Base-by-base conservation (phyloP, 495 filamentous ascomycete genomes). In the Haplographium delicatum region DNA sequence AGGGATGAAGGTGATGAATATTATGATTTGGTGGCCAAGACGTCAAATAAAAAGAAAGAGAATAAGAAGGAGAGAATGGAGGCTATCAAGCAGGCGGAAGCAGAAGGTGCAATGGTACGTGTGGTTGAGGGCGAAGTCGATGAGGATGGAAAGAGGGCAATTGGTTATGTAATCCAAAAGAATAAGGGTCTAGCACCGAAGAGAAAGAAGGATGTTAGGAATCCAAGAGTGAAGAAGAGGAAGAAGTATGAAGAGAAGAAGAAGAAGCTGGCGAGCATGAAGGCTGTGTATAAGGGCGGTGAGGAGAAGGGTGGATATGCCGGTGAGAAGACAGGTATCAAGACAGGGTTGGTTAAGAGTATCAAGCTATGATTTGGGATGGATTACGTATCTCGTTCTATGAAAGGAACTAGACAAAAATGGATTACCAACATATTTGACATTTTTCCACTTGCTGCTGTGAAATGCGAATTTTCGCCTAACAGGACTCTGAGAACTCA, bases 171-270 rank as follows among this genome's bases (percentile, higher is more conserved):
- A 64, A 97, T 98, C 63, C 75, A 89, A 75, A 95, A 96, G 80
- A 98, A 98, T 68, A 96, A 95, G 75, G 93, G 94, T 26, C 72
- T 98, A 56, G 81, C 87, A 56, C 86, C 91, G 43, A 80, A 86
- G 62, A 76, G 93, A 44, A 94, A 82, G 78, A 96, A 97, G 79
- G 88, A 93, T 46, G 81, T 86, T 40, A 76, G 93, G 53, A 98
- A 98, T 69, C 93, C 94, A 11, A 76, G 93, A 67, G 90, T 98
- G 47, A 98, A 97, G 84, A 98, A 96, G 86, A 78, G 87, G 69
- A 86, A 85, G 80, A 88, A 82, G 80, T 98, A 76, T 68, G 89
- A 91, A 59, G 82, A 86, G 55, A 95, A 94, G 76, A 84, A 88
- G 76, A 96, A 94, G 84, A 96, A 96, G 77, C 67, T 97, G 65